These are phyloP conservation scores for Xerocomus amazonicus DNA, from an alignment of 1,284 basidiomycete genomes.

Conservation along the genomic window DNA sequence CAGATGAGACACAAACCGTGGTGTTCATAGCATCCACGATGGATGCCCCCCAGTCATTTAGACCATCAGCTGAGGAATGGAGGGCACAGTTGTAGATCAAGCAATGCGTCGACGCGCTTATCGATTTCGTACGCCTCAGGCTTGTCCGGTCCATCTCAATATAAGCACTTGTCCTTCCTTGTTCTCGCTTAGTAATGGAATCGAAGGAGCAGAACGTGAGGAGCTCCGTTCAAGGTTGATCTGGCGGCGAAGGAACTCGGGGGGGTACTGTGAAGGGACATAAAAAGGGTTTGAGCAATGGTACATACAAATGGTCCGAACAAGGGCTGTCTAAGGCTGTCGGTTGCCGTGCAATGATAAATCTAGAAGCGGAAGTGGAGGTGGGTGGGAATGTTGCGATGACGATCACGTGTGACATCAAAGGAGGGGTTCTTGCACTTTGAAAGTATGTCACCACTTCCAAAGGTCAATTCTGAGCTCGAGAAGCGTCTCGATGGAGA, in stretches of 20 bases:
- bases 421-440: no score
- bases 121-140: conserved; percentile 23
- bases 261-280: conserved; percentile 9
- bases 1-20: conserved; percentile 42
- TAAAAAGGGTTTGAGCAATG: conserved; percentile 2
- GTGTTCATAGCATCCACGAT: conserved; percentile 64
- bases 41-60: conserved; percentile 71
- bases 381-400: no score
- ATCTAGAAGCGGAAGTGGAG: background rate
- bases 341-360: background rate
- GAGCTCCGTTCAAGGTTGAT: conserved; percentile 16
- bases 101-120: conserved; percentile 19
- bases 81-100: conserved; percentile 14
- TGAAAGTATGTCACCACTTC: no score
- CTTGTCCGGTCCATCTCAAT: conserved; percentile 19
- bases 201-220: conserved; percentile 27
- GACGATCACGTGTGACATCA: no score
- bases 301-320: background rate
- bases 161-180: conserved; percentile 19
- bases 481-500: no score
- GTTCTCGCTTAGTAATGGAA: conserved; percentile 21
- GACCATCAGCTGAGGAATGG: conserved; percentile 37
- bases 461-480: no score
- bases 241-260: conserved; percentile 17
- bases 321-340: background rate